A percentile compares a stretch with the other conserved stretches of the same genome.
Conservation (phyloP, 495 filamentous ascomycete species). For the Acidiella bohemica region DNA sequence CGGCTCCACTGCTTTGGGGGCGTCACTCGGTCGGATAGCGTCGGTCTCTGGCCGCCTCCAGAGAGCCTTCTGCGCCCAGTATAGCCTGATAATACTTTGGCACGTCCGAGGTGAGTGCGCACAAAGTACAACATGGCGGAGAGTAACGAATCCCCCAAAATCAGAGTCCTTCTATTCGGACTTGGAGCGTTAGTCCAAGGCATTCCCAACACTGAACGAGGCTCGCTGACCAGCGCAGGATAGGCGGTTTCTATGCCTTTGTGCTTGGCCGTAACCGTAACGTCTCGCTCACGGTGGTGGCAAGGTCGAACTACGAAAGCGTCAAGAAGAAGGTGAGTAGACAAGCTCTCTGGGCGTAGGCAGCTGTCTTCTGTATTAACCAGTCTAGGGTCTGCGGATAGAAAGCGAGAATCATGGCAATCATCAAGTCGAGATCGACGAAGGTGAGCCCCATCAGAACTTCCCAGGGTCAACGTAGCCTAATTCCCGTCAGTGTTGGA, state of each 20-base stretch:
- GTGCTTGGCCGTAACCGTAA: constrained; percentile 31
- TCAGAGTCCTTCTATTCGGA: constrained; percentile 15
- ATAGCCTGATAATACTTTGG: too few relatives aligned
- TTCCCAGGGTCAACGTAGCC: neutral
- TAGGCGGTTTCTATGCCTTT: constrained; percentile 22
- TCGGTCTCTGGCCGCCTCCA: too few relatives aligned
- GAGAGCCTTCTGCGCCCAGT: too few relatives aligned
- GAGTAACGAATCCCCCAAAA: too few relatives aligned
- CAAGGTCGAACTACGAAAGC: constrained; percentile 39
- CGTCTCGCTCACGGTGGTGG: constrained; percentile 38
- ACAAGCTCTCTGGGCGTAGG: neutral
- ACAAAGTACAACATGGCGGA: constrained; percentile 12
- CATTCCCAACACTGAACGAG: too few relatives aligned
- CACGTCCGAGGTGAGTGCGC: neutral
- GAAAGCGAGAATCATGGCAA: constrained; percentile 36
- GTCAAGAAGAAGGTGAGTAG: constrained; percentile 27
- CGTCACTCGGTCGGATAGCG: too few relatives aligned
- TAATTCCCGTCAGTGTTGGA: constrained; percentile 30
- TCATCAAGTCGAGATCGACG: constrained; percentile 31
- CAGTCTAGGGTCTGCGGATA: constrained; percentile 30
- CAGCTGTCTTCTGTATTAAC: neutral
- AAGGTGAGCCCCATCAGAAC: constrained; percentile 21
- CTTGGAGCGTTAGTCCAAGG: constrained; percentile 12
- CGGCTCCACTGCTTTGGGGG: too few relatives aligned
- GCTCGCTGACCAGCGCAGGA: constrained; percentile 1